Evolutionary conservation across 1,284 basidiomycete species (phyloP), one percentile per base, ranked within the genome.

Genomic region (Wallemia ichthyophaga): DNA sequence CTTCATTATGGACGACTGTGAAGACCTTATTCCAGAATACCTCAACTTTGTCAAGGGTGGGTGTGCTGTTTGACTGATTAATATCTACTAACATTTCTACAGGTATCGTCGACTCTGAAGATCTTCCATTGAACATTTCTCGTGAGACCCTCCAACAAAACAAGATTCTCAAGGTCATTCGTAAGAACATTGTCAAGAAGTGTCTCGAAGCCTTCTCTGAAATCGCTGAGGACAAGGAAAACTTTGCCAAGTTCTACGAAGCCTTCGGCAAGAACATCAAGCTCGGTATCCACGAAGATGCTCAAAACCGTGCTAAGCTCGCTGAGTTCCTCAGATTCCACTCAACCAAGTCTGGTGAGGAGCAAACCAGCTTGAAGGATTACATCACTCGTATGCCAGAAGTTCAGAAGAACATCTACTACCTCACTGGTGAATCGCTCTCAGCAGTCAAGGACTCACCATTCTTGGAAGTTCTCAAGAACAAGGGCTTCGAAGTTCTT

Each of bases 1-100:
- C 67, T 98, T 99, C 78, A 98, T 99, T 78, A 95, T 94, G 85
- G 92, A 99, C 74, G 92, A 99, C 75, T 96, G 91, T 72, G 94
- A 98, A 76, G 94, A 99, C 69, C 76, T 98, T 70, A 96, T 98
- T 69, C 94, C 94, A 67, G 94, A 98, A 74, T 99, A 98, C 79
- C 87, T 98, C 73, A 98, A 96, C 81, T 98, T 98, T 70, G 82
- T 96, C 75, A 95, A 95, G 80, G 89, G 74, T 64, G 66, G 23
- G 58, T 56, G 19, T 68, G 62, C 13, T 31, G 7, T 31, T 25
- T 59, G 27, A 13, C 19, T 2, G 28, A 19, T 60, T 28, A 13
- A 17, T 58, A n/a, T n/a, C n/a, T 56, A 32, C 55, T 25, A 27
- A 56, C 27, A 25, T 21, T 2, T 24, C n/a, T 19, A 13, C 48